A percentile compares a stretch with the other conserved stretches of the same genome.
These are phyloP conservation scores for Scenedesmus sp. DNA, from an alignment of 163 green algal species.

Conservation along the genomic window DNA sequence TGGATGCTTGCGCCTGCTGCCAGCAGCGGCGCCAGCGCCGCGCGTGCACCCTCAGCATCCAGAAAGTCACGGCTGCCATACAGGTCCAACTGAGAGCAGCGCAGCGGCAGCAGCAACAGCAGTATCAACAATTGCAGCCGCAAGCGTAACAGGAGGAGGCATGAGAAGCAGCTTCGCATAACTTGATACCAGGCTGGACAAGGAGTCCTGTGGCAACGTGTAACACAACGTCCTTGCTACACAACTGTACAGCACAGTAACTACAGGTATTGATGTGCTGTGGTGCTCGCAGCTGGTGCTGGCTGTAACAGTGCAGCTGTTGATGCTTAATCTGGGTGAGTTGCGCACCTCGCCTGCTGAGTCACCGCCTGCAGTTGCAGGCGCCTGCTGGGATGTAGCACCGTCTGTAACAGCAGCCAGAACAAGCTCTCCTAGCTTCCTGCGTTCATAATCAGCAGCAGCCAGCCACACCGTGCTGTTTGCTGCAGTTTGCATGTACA, in stretches of 20 bases:
- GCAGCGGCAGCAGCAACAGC: conserved; percentile 52
- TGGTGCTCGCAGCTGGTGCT: background rate
- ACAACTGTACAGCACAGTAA: background rate
- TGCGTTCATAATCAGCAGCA: conserved; percentile 13
- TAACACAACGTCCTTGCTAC: background rate
- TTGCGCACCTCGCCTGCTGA: conserved; percentile 11
- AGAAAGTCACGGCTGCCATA: conserved; percentile 89
- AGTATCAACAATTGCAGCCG: conserved; percentile 34
- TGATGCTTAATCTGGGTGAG: background rate
- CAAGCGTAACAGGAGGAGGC: background rate
- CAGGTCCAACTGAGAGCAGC: conserved; percentile 65
- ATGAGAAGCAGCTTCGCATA: background rate
- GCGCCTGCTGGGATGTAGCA: conserved; percentile 34
- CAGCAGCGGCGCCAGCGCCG: conserved; percentile 83
- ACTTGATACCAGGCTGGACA: too few species aligned
- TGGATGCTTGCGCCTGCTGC: conserved; percentile 64
- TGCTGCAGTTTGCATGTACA: background rate
- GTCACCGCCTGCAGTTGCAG: background rate
- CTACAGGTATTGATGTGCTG: background rate
- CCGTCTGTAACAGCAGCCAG: conserved; percentile 68
- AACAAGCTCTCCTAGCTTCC: conserved; percentile 79
- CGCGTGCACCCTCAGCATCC: conserved; percentile 77
- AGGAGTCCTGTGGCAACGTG: too few species aligned
- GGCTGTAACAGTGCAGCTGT: background rate
- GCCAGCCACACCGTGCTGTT: background rate